Conservation (phyloP, 2,329 filamentous ascomycete genomes). For the Trichoderma oligosporum region DNA sequence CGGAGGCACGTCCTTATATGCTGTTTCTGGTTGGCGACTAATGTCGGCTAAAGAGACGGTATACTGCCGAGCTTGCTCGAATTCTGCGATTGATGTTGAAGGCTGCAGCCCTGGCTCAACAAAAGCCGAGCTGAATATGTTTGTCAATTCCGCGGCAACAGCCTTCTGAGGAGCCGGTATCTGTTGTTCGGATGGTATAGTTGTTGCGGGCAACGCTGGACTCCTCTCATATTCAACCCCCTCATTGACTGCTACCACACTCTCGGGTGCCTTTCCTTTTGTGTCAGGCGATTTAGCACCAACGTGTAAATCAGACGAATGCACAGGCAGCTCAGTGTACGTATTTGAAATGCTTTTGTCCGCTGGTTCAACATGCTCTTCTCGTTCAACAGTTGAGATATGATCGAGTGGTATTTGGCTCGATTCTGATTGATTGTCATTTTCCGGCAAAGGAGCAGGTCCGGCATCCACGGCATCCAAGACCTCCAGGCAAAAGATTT, state of each 20-base stretch:
- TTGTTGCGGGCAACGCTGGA: not conserved
- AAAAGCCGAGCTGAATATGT: conserved; percentile 1
- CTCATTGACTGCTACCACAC: not conserved
- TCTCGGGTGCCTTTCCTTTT: not conserved
- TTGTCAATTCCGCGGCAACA: not conserved
- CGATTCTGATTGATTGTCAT: not conserved
- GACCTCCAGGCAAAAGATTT: not conserved
- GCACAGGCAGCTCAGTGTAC: conserved; percentile 1
- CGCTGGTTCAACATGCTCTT: not conserved
- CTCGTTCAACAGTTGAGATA: not conserved
- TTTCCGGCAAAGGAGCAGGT: not conserved
- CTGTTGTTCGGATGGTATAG: not conserved
- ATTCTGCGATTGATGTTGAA: not conserved
- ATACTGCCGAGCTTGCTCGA: conserved; percentile 22
- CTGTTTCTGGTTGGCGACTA: conserved; percentile 29
- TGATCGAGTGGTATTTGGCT: not conserved
- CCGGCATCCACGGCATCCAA: not conserved
- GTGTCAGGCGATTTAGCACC: not conserved
- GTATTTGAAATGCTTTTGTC: not conserved
- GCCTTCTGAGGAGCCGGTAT: not conserved
- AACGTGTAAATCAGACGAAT: not conserved
- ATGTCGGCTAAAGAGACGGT: conserved; percentile 41
- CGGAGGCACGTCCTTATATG: conserved; percentile 23
- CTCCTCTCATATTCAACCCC: not conserved
- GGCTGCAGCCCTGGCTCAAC: not conserved